Conservation (phyloP, 108 stramenopile species). For the Fistulifera pelliculosa region DNA sequence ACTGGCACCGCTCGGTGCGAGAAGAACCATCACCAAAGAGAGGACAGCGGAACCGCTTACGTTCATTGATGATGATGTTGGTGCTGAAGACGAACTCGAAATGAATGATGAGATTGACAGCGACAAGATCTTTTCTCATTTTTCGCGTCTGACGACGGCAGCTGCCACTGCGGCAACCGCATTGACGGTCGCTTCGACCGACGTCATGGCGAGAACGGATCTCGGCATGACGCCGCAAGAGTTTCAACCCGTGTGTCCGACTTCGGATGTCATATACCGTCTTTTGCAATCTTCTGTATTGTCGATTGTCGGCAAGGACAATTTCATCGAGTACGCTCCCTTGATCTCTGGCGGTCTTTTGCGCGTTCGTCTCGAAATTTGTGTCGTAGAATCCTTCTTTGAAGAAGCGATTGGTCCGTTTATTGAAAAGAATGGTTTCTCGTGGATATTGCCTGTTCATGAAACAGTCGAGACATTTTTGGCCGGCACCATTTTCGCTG, state of each 20-base stretch:
- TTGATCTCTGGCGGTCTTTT: constrained; percentile 85
- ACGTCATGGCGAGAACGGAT: constrained; percentile 4
- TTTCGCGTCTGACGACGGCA: constrained; percentile 1
- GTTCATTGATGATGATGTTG: too few species aligned
- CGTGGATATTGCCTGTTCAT: constrained; percentile 84
- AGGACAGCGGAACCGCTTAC: too few species aligned
- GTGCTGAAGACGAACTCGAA: too few species aligned
- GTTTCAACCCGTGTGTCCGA: constrained; percentile 82
- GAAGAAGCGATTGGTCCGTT: constrained; percentile 91
- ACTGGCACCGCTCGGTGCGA: too few species aligned
- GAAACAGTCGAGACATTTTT: constrained; percentile 89
- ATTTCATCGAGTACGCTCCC: constrained; percentile 83
- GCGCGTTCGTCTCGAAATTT: constrained; percentile 83
- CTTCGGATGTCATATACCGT: constrained; percentile 81
- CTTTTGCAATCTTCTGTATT: constrained; percentile 60
- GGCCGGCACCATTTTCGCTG: constrained; percentile 85
- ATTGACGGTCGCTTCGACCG: neutral
- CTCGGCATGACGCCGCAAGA: constrained; percentile 57
- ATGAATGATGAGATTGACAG: too few species aligned
- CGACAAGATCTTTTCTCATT: too few species aligned
- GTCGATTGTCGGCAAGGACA: constrained; percentile 72
- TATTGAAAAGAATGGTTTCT: constrained; percentile 75
- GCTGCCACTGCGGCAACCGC: neutral
- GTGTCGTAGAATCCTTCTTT: constrained; percentile 89
- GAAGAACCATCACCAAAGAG: too few species aligned